These are phyloP conservation scores for Phytopythium aichiense DNA, from an alignment of 352 stramenopile species.

Conservation along the genomic window DNA sequence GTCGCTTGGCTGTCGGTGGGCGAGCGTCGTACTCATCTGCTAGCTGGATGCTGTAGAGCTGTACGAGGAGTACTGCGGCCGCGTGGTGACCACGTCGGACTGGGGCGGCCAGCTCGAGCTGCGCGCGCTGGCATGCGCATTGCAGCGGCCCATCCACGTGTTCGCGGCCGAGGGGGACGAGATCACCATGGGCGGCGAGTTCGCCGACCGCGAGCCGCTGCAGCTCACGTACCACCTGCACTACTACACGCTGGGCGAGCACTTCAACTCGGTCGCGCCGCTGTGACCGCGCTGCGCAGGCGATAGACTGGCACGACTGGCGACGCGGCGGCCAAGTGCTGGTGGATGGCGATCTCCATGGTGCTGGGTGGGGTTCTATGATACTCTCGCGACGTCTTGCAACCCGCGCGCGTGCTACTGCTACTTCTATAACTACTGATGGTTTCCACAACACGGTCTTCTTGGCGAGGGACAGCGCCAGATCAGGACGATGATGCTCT, in stretches of 20 bases:
- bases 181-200: conserved; percentile 90
- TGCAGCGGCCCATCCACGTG: conserved; percentile 90
- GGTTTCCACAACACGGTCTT: not conserved
- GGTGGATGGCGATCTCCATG: not conserved
- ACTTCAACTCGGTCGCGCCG: conserved; percentile 96
- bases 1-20: not conserved
- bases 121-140: conserved; percentile 83
- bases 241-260: conserved; percentile 98
- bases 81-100: conserved; percentile 88
- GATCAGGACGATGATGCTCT: not conserved
- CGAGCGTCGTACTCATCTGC: not conserved
- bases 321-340: too few relatives aligned
- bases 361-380: not conserved
- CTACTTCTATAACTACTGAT: conserved; percentile 2
- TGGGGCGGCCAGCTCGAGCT: conserved; percentile 98
- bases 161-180: conserved; percentile 86
- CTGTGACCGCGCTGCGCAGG: not conserved
- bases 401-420: not conserved
- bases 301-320: not conserved
- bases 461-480: not conserved
- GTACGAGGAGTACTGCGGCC: conserved; percentile 92
- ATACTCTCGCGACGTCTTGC: not conserved
- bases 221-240: conserved; percentile 95
- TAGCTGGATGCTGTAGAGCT: conserved; percentile 21
- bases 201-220: conserved; percentile 62